phyloP scores from a whole-genome alignment of 805 yeast species.

The Grigorovia humatica region DNA sequence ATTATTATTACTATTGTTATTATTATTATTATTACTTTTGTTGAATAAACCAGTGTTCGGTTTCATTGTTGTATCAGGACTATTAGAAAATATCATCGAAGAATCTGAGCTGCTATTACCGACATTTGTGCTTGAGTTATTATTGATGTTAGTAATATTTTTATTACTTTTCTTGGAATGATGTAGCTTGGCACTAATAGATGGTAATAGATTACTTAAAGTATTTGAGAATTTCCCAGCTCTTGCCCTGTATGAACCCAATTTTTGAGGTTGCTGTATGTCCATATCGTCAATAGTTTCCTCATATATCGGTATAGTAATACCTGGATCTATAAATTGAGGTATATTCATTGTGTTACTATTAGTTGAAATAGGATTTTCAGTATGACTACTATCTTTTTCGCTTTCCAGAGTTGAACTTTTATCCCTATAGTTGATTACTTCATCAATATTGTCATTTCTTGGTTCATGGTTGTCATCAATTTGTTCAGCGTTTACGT shows the following conservation, averaged over 20 bases:
- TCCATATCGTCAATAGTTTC: constrained; percentile 13
- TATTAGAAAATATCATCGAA: background rate
- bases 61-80: background rate
- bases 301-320: constrained; percentile 27
- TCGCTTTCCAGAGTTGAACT: background rate
- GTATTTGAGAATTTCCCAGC: constrained; percentile 31
- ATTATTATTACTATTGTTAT: background rate
- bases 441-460: background rate
- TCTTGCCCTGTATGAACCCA: constrained; percentile 28
- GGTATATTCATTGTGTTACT: constrained; percentile 13
- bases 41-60: background rate
- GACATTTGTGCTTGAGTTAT: constrained; percentile 2
- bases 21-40: background rate
- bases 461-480: background rate
- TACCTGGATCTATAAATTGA: constrained; percentile 26
- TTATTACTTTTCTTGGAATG: constrained; percentile 14
- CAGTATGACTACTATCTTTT: background rate
- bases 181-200: constrained; percentile 30
- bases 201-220: constrained; percentile 27
- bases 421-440: too few relatives aligned
- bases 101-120: background rate
- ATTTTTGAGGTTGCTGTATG: constrained; percentile 18
- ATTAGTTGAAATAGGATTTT: background rate
- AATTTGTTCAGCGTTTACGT: background rate
- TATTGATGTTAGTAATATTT: constrained; percentile 5